Evolutionary conservation across 2,329 filamentous ascomycete genomes (phyloP), one percentile per base, ranked within the genome.

Genomic region (Scolecobasidium constrictum): DNA sequence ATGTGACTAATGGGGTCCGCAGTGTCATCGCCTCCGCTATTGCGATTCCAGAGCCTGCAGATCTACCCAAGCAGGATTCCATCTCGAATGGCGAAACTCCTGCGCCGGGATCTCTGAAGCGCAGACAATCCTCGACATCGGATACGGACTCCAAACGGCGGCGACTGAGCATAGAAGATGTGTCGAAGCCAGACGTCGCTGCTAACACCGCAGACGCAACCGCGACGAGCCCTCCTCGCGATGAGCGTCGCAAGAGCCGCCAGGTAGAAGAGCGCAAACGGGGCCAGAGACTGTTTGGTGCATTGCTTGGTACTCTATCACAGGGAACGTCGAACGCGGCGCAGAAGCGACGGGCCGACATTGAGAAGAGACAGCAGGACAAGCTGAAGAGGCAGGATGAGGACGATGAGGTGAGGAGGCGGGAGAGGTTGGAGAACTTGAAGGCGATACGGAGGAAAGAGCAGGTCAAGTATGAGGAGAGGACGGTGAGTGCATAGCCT

Each of bases 231-330:
- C 45, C 39, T 26, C 50, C 50, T 46, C 53, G 52, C 35, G 44
- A 53, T 43, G 55, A 63, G 41, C 58, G 62, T 40, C 64, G 68
- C 40, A 63, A 59, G 48, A 67, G 58, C 44, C 63, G 71, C 40
- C 64, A 69, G 20, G 67, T 78, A 45, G 83, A 93, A 54, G 90
- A 96, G 58, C 86, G 81, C 60, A 86, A 84, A 58, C 81, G 90
- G 28, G 84, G 85, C 17, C 82, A 84, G 61, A 76, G 90, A 42
- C 70, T 96, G 47, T 95, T 95, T 57, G 88, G 90, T 47, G 84
- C 81, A 26, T 65, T 93, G 44, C 68, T 92, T 46, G 84, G 73
- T 58, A 86, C 83, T 28, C 71, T 94, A 47, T 86, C 81, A 60
- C 83, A 90, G 63, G 80, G 74, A 53, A 73, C 72, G 56, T 74